Conservation (phyloP, 371 early-diverging fungal species). For the Quaeritorhiza haematococci region DNA sequence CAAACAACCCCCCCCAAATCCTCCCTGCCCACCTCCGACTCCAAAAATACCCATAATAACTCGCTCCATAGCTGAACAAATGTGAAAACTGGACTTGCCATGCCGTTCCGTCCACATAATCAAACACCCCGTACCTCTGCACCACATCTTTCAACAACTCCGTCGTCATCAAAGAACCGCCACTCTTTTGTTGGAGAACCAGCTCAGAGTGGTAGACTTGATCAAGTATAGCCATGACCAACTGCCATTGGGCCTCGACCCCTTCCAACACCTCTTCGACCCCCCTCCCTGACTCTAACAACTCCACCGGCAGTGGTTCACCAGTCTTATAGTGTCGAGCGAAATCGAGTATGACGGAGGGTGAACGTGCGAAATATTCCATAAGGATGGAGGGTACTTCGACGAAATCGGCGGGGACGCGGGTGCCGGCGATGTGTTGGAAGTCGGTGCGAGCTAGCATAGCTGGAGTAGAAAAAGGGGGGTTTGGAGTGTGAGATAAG, state of each 20-base stretch:
- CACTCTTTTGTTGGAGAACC: not conserved
- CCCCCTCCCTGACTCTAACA: slow-evolving; percentile 19
- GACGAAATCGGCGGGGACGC: slow-evolving; percentile 92
- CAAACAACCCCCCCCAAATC: slow-evolving; percentile 71
- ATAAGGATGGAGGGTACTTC: slow-evolving; percentile 93
- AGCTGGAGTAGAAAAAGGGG: slow-evolving; percentile 38
- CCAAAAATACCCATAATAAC: slow-evolving; percentile 92
- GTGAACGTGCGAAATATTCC: slow-evolving; percentile 82
- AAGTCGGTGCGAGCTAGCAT: slow-evolving; percentile 90
- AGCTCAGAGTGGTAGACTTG: slow-evolving; percentile 49
- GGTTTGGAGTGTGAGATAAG: not conserved
- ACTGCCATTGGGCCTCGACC: slow-evolving; percentile 80
- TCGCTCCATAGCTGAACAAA: slow-evolving; percentile 84
- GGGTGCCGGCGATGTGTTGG: slow-evolving; percentile 91
- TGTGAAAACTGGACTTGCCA: slow-evolving; percentile 94
- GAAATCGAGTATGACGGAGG: slow-evolving; percentile 63
- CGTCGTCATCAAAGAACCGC: slow-evolving; percentile 30
- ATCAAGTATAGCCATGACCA: slow-evolving; percentile 83
- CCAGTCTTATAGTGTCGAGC: slow-evolving; percentile 65
- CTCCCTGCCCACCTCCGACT: slow-evolving; percentile 74
- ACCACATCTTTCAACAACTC: slow-evolving; percentile 49
- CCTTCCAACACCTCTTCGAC: slow-evolving; percentile 52
- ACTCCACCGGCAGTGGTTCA: slow-evolving; percentile 12
- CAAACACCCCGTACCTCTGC: slow-evolving; percentile 53
- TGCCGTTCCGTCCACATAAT: slow-evolving; percentile 58